A percentile compares a stretch with the other conserved stretches of the same genome.
These are phyloP conservation scores for Melanomma pulvis-pyrius DNA, from an alignment of 495 filamentous ascomycete species.

Conservation along the genomic window DNA sequence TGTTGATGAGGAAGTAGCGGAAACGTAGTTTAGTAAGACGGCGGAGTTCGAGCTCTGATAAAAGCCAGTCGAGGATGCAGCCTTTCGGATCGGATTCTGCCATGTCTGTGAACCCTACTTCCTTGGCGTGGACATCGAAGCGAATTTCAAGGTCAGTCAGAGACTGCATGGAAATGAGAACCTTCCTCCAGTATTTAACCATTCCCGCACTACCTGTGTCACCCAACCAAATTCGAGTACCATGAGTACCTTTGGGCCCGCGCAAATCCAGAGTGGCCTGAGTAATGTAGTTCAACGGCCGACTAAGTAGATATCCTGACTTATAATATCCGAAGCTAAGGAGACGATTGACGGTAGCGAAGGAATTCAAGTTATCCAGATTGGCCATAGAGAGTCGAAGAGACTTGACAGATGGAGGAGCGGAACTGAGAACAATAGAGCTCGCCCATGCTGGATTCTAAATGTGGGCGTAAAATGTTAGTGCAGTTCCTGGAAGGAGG, in stretches of 20 bases:
- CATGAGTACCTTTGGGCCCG: slow-evolving; percentile 10
- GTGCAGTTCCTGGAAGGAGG: no score
- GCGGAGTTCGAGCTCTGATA: neutral
- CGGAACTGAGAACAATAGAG: neutral
- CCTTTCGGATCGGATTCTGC: neutral
- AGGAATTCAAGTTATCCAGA: slow-evolving; percentile 19
- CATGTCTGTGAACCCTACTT: neutral
- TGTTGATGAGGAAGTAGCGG: neutral
- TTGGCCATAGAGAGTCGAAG: slow-evolving; percentile 11
- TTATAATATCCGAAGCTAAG: slow-evolving; percentile 1
- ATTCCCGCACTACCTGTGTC: neutral
- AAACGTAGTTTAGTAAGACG: neutral
- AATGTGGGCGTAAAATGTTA: no score
- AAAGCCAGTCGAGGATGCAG: neutral
- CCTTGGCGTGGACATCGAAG: neutral
- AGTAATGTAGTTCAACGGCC: neutral
- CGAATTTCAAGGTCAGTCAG: neutral
- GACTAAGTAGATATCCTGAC: neutral
- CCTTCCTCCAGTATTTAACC: neutral
- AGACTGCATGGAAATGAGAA: neutral
- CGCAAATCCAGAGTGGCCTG: slow-evolving; percentile 1
- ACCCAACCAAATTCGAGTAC: slow-evolving; percentile 1
- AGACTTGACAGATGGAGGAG: slow-evolving; percentile 8
- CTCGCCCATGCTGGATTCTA: slow-evolving; percentile 19
- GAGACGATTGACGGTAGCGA: slow-evolving; percentile 22